These are phyloP conservation scores for Paramyrothecium roridum DNA, from an alignment of 2,329 filamentous ascomycete species.

Conservation along the genomic window DNA sequence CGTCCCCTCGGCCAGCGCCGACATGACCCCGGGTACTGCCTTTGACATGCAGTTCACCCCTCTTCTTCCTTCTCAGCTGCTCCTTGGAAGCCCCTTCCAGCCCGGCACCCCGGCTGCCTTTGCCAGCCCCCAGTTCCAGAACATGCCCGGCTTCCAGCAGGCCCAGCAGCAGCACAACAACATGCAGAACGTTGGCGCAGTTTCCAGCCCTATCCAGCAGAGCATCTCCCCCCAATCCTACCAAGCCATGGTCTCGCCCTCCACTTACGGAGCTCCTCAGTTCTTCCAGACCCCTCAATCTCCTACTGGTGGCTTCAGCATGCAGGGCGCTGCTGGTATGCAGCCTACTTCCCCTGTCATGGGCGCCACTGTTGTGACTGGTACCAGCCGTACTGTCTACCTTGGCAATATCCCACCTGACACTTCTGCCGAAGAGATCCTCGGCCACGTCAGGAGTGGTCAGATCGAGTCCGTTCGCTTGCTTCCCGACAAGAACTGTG, in stretches of 20 bases:
- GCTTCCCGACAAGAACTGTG: slow-evolving; percentile 98
- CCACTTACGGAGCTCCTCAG: slow-evolving; percentile 75
- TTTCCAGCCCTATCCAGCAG: slow-evolving; percentile 73
- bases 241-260: slow-evolving; percentile 81
- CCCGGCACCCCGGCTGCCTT: slow-evolving; percentile 89
- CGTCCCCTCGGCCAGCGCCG: slow-evolving; percentile 49
- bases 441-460: slow-evolving; percentile 92
- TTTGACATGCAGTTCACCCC: slow-evolving; percentile 99
- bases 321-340: slow-evolving; percentile 43
- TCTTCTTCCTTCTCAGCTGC: slow-evolving; percentile 86
- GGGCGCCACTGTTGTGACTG: slow-evolving; percentile 76
- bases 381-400: slow-evolving; percentile 95
- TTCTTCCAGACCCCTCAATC: slow-evolving; percentile 82
- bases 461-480: slow-evolving; percentile 99
- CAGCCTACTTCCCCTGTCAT: slow-evolving; percentile 73
- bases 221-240: slow-evolving; percentile 80
- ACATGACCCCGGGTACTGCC: slow-evolving; percentile 84
- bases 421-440: slow-evolving; percentile 92
- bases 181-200: slow-evolving; percentile 53
- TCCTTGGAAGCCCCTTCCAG: slow-evolving; percentile 95
- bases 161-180: slow-evolving; percentile 48
- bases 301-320: slow-evolving; percentile 71
- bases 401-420: slow-evolving; percentile 98
- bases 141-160: slow-evolving; percentile 72
- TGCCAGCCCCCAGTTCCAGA: slow-evolving; percentile 87